Evolutionary conservation across 805 yeast genomes (phyloP).

Genomic region (Barnettozyma sp.): DNA sequence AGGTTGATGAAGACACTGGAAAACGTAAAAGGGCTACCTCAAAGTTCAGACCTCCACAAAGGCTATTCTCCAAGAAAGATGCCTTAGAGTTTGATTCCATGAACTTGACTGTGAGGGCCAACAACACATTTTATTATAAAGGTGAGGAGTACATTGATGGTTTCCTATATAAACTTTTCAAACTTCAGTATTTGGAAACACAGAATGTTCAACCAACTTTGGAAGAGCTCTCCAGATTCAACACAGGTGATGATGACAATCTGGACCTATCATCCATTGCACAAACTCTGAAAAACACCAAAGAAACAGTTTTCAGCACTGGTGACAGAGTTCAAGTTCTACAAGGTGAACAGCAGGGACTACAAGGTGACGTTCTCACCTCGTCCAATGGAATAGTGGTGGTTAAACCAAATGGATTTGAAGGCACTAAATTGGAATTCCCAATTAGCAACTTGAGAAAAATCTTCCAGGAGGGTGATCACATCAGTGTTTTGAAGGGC

Average conservation of each 20-base stretch:
- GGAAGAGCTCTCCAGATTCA: constrained; percentile 81
- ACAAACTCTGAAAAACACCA: constrained; percentile 66
- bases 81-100: constrained; percentile 81
- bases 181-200: constrained; percentile 72
- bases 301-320: constrained; percentile 66
- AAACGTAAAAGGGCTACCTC: constrained; percentile 49
- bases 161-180: constrained; percentile 78
- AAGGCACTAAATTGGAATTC: constrained; percentile 59
- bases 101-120: constrained; percentile 58
- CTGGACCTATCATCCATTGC: constrained; percentile 84
- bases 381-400: constrained; percentile 59
- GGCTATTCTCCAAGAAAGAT: constrained; percentile 82
- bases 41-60: constrained; percentile 74
- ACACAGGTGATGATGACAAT: constrained; percentile 67
- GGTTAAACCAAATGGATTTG: constrained; percentile 37
- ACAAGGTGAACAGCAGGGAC: constrained; percentile 89
- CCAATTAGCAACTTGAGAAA: constrained; percentile 80
- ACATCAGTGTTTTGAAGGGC: constrained; percentile 87
- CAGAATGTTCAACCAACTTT: constrained; percentile 79
- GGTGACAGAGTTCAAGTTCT: constrained; percentile 92
- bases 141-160: constrained; percentile 91
- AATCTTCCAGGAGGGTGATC: constrained; percentile 86
- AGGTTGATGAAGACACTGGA: constrained; percentile 43
- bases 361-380: constrained; percentile 70
- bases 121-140: constrained; percentile 61